Conservation (phyloP, 1,139 yeast species). For the Diutina pseudorugosa region DNA sequence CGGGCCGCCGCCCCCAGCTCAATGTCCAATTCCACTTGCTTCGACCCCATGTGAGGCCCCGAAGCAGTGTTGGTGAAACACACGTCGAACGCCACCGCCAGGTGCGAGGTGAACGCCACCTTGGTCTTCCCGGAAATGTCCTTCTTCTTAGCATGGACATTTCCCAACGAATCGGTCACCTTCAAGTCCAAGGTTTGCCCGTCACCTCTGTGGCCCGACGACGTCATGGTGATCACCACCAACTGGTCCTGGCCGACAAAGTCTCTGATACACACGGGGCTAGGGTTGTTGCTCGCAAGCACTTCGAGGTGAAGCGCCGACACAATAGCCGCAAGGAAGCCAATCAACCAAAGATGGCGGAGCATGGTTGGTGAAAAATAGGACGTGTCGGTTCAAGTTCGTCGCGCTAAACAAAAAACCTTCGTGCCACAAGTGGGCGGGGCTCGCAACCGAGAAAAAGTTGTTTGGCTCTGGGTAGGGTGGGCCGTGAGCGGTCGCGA, state of each 20-base stretch:
- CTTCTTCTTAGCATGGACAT: conserved; percentile 55
- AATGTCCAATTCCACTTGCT: conserved; percentile 78
- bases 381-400: conserved; percentile 2
- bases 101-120: conserved; percentile 75
- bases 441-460: not conserved
- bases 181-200: conserved; percentile 65
- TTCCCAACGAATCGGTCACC: conserved; percentile 56
- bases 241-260: conserved; percentile 74
- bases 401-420: not conserved
- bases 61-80: conserved; percentile 64
- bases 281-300: conserved; percentile 22
- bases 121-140: conserved; percentile 54
- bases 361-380: conserved; percentile 6
- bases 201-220: conserved; percentile 68
- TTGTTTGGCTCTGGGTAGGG: no score
- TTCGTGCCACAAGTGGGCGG: not conserved
- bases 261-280: conserved; percentile 69
- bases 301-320: conserved; percentile 29
- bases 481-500: no score
- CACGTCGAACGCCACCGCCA: conserved; percentile 77
- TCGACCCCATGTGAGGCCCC: conserved; percentile 20
- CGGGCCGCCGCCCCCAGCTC: conserved; percentile 96
- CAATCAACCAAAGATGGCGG: conserved; percentile 7
- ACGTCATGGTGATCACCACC: conserved; percentile 69
- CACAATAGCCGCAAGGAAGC: conserved; percentile 12